Conservation (phyloP, 306 rosid genomes). For the Glycyrrhiza uralensis region DNA sequence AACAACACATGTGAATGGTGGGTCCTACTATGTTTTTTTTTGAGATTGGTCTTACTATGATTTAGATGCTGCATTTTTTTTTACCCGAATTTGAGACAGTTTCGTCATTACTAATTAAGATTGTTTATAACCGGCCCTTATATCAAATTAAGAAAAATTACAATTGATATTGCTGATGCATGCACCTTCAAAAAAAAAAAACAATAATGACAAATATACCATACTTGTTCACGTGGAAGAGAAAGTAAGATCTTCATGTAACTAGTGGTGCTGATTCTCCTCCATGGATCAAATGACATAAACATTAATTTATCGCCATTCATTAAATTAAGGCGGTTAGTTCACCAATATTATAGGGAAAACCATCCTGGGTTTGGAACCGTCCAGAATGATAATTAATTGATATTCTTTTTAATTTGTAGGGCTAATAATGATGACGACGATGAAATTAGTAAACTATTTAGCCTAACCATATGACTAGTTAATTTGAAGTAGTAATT, state of each 20-base stretch:
- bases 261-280: slow-evolving; percentile 17
- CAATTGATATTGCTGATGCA: not conserved
- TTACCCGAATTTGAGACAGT: too few species aligned
- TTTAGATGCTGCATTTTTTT: too few species aligned
- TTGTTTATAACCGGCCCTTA: too few species aligned
- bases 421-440: not conserved
- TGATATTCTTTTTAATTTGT: not conserved
- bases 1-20: too few species aligned
- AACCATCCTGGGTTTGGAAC: slow-evolving; percentile 43
- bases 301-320: not conserved
- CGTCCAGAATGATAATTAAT: slow-evolving; percentile 37
- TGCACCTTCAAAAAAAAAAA: not conserved
- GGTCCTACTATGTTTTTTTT: too few species aligned
- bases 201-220: not conserved
- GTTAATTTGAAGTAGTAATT: not conserved
- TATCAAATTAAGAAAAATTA: not conserved
- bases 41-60: too few species aligned
- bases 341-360: slow-evolving; percentile 25
- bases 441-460: slow-evolving; percentile 7
- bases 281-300: slow-evolving; percentile 14
- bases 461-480: slow-evolving; percentile 3
- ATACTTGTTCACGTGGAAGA: not conserved
- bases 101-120: too few species aligned
- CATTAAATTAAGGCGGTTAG: slow-evolving; percentile 30
- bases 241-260: not conserved